Base-by-base conservation (phyloP, 805 yeast species). In the Candida nemodendra region DNA sequence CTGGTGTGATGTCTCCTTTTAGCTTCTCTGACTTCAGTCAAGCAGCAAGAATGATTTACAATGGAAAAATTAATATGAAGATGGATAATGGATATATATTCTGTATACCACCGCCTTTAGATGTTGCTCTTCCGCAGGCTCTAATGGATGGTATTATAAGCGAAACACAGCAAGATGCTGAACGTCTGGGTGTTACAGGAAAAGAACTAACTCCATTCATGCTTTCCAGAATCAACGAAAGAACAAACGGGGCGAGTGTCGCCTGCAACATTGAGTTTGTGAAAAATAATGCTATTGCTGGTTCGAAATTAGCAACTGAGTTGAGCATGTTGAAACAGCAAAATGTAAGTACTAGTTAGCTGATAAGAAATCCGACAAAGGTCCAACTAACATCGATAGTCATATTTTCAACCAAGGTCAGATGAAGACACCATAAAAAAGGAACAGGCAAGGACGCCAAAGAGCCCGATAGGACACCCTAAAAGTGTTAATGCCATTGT, bases 151-250 rank as follows among this genome's bases (percentile, higher is more conserved):
- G 42, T 2, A 71, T 84, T 14, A 85, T 88, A 37, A 71, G 69
- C 4, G 62, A 65, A 6, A 88, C 95, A 1, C 69, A 73, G 31
- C 40, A 38, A 2, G 79, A 75, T 38, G 95, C 95, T 1, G 64
- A 64, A 5, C 34, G 42, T 5, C 44, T 54, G 22, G 79, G 79
- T 0, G 68, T 89, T 14, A 44, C 51, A 9, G 96, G 96, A 6
- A 89, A 89, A 57, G 74, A 76, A 7, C 65, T 83, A 29, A 88
- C 96, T 1, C 96, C 96, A 15, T 88, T 79, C 53, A 59, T 88
- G 50, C 71, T 88, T 29, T 64, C 71, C 27, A 74, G 74, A 39
- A 79, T 88, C 37, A 81, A 89, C 44, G 63, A 68, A 35, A 71
- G 69, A n/a, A 85, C 95, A 0, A 57, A 73, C 14, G 96, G 95